Base-by-base conservation (phyloP, 2,329 filamentous ascomycete species). In the Sporothrix humicola region DNA sequence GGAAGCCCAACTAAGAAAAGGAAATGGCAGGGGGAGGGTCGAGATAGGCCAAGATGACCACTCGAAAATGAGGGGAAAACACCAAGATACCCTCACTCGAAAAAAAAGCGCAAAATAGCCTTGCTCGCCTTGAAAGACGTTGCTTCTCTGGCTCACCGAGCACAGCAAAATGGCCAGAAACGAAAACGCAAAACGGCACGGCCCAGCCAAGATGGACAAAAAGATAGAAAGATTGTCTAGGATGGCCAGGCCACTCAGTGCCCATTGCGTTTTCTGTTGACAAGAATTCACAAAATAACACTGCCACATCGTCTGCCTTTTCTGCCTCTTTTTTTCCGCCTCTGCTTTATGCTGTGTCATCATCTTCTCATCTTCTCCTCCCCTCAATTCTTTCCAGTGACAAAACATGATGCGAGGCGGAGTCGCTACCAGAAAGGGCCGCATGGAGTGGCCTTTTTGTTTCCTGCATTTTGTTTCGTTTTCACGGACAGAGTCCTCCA, bases 81-180 rank as follows among this genome's bases (percentile, higher is more conserved):
- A 20, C 54, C 54, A 56, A 42, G 26, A 15, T 7, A 17, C n/a
- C n/a, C 48, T 17, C 46, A 4, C 44, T 48, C 44, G 44, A 48
- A 52, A 52, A 52, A 52, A 52, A 15, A 6, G 48, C 48, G 48
- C 48, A 52, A 52, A 52, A n/a, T 17, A 52, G 12, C 4, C 7
- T 52, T 17, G 48, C 48, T n/a, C 48, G n/a, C 31, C 31, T 63
- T 63, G 52, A 56, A 56, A n/a, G 58, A 44, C 58, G 17, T 44
- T 63, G 17, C 42, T 65, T 42, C 23, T 65, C 61, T 26, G 42
- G 61, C 61, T 65, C 61, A 65, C 61, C 61, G 61, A 65, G 61
- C 61, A 20, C 42, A 26, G 42, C n/a, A 2, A 59, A 12, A 37
- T 44, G 10, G 46, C n/a, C 61, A 65, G 6, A 42, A 37, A 12